Conservation (phyloP, 202 grass and related monocot genomes). For the Panicum hallii region DNA sequence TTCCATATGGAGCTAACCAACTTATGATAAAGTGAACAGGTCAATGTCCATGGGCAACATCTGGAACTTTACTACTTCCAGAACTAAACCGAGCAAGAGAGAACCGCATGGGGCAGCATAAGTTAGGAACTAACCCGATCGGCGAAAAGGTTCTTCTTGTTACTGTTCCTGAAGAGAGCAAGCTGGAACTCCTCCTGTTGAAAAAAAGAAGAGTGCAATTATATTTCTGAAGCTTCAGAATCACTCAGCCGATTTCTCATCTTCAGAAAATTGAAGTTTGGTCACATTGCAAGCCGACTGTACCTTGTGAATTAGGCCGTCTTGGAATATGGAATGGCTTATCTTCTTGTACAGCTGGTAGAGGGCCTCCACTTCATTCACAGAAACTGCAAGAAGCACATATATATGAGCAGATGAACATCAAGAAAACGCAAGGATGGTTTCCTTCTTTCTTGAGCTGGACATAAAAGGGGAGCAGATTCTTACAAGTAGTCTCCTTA, state of each 20-base stretch:
- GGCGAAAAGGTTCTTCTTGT: constrained; percentile 62
- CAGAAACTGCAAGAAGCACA: constrained; percentile 50
- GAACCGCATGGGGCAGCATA: background rate
- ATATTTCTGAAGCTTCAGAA: constrained; percentile 23
- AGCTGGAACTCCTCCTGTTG: constrained; percentile 75
- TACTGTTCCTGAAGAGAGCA: constrained; percentile 71
- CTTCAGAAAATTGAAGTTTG: background rate
- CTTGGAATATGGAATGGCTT: constrained; percentile 74
- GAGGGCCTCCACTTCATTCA: constrained; percentile 86
- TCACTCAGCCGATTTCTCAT: background rate
- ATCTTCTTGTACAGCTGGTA: constrained; percentile 84
- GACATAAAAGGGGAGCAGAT: background rate
- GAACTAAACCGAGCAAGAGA: background rate
- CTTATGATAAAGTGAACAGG: background rate
- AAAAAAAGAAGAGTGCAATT: background rate
- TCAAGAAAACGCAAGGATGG: background rate
- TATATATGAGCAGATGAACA: background rate
- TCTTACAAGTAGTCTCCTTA: constrained; percentile 74
- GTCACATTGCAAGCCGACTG: background rate
- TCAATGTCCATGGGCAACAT: background rate
- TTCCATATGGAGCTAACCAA: background rate
- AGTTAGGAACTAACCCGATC: constrained; percentile 57
- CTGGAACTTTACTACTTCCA: background rate
- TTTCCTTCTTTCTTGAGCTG: background rate
- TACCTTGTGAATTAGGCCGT: constrained; percentile 87